Evolutionary conservation across 1,139 yeast genomes (phyloP).

Genomic region (Trichomonascaceae sp.): DNA sequence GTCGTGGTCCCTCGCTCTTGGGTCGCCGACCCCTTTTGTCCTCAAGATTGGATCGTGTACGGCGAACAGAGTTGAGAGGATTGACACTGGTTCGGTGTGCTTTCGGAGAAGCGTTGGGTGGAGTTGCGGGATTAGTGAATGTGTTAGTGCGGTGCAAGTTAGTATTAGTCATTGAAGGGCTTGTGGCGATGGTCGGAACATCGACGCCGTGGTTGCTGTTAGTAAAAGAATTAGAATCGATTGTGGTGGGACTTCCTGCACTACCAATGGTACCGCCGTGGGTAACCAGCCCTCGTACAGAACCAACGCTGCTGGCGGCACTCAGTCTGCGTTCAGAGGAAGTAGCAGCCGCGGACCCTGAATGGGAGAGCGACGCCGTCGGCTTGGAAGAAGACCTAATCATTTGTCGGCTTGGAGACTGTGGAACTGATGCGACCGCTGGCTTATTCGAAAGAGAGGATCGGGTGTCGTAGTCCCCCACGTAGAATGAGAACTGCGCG

Average conservation of each 20-base stretch:
- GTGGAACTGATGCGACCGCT: not conserved
- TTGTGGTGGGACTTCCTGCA: not conserved
- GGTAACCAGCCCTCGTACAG: too few relatives aligned
- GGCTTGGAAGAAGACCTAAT: too few relatives aligned
- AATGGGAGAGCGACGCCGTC: not conserved
- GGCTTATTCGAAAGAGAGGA: not conserved
- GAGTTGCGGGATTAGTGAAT: too few relatives aligned
- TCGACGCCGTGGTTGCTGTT: not conserved
- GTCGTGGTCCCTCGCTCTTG: not conserved
- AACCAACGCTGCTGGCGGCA: not conserved
- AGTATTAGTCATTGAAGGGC: not conserved
- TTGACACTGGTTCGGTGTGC: not conserved
- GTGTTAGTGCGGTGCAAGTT: too few relatives aligned
- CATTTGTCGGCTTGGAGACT: not conserved
- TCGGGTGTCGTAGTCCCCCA: not conserved
- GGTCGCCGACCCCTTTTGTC: not conserved
- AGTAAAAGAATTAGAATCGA: not conserved
- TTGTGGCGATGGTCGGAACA: not conserved
- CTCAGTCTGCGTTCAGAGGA: too few relatives aligned
- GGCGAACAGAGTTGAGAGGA: not conserved
- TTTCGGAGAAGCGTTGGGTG: not conserved
- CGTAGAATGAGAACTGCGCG: conserved; percentile 23
- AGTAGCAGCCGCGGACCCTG: not conserved
- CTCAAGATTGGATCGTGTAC: not conserved
- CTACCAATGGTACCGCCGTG: too few relatives aligned